phyloP scores from a whole-genome alignment of 768 basidiomycete genomes.

The Suillus subluteus region DNA sequence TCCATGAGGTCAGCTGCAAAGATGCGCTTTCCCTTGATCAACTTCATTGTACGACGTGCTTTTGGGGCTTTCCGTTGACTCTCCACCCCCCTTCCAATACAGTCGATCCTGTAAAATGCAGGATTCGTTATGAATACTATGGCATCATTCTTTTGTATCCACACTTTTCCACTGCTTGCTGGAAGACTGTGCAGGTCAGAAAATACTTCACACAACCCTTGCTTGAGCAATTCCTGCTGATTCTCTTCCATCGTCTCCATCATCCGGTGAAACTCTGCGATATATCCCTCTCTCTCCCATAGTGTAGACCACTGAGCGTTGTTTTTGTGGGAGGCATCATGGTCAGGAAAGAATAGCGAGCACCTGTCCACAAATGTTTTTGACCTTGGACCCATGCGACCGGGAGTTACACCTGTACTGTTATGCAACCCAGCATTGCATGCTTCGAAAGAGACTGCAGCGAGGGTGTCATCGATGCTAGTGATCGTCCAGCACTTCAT shows the following conservation, averaged over 20 bases:
- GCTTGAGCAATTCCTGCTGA: not conserved
- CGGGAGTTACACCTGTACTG: not conserved
- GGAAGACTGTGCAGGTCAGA: slow-evolving; percentile 14
- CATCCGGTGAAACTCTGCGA: slow-evolving; percentile 9
- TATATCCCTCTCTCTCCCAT: slow-evolving; percentile 8
- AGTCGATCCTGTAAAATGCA: slow-evolving; percentile 11
- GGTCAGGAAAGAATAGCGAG: slow-evolving; percentile 11
- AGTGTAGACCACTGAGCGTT: not conserved
- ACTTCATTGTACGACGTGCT: not conserved
- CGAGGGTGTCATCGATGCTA: slow-evolving; percentile 10
- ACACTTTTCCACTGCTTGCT: not conserved
- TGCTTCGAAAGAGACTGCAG: slow-evolving; percentile 1
- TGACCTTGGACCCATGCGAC: slow-evolving; percentile 9
- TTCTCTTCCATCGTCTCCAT: not conserved
- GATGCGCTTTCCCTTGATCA: slow-evolving; percentile 11
- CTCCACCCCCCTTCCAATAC: not conserved
- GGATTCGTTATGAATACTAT: slow-evolving; percentile 13
- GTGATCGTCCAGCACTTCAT: slow-evolving; percentile 16
- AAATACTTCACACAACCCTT: slow-evolving; percentile 10
- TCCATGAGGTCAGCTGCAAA: slow-evolving; percentile 7
- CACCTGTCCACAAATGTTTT: not conserved
- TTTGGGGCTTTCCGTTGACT: not conserved
- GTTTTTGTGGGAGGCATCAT: not conserved
- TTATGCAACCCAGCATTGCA: slow-evolving; percentile 14
- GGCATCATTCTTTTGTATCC: not conserved